Conservation (phyloP, 192 early-diverging fungal species). For the Podila clonocystis region DNA sequence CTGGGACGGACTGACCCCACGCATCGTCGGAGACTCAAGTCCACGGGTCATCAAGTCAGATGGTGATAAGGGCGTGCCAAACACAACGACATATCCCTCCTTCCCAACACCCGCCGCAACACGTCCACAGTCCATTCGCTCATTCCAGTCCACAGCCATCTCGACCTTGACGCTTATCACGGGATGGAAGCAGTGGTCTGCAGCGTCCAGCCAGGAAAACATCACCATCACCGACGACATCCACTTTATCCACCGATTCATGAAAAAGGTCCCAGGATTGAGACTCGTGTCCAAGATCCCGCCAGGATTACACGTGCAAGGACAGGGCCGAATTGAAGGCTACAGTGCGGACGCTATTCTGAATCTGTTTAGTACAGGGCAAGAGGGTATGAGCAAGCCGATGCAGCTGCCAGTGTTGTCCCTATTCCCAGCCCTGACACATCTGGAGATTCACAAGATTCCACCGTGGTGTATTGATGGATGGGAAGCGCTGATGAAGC, state of each 20-base stretch:
- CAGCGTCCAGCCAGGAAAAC: constrained; percentile 9
- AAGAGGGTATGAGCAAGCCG: constrained; percentile 13
- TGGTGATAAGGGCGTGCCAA: background rate
- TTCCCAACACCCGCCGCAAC: constrained; percentile 27
- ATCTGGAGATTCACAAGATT: constrained; percentile 61
- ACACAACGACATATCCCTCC: constrained; percentile 10
- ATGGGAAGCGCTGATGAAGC: constrained; percentile 57
- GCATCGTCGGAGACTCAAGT: constrained; percentile 34
- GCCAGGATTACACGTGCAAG: constrained; percentile 26
- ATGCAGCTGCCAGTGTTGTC: constrained; percentile 24
- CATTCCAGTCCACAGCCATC: constrained; percentile 52
- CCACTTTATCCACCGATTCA: constrained; percentile 55
- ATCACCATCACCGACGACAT: constrained; percentile 59
- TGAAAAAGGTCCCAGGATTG: constrained; percentile 55
- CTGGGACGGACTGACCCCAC: constrained; percentile 33
- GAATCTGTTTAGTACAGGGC: constrained; percentile 9
- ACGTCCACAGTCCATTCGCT: constrained; percentile 48
- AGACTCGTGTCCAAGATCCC: constrained; percentile 50
- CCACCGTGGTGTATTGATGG: constrained; percentile 54
- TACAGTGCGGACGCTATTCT: constrained; percentile 28
- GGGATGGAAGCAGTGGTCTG: constrained; percentile 58
- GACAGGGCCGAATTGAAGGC: constrained; percentile 28
- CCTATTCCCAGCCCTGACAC: constrained; percentile 54
- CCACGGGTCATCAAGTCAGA: constrained; percentile 15
- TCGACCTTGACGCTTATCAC: constrained; percentile 54